Evolutionary conservation across 2,329 filamentous ascomycete species (phyloP), one percentile per base, ranked within the genome.

Genomic region (Alternaria brassicae): DNA sequence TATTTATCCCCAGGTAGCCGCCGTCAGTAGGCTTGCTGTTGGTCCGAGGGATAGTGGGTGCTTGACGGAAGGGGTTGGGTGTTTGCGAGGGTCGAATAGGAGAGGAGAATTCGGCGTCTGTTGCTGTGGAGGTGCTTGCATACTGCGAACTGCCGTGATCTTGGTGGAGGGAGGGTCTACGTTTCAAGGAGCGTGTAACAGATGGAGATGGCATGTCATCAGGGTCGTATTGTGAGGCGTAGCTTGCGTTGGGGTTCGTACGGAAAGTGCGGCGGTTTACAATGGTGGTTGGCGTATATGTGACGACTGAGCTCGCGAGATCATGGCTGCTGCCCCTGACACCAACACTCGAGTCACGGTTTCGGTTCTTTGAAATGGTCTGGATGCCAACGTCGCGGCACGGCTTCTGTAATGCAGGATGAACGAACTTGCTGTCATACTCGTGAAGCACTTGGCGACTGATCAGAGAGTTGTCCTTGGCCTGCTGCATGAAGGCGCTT

Each of bases 391-490:
- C 92, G 71, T 90, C 86, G 65, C 89, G 83, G 65, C 96, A 91
- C 5, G 91, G 83, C 7, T 90, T 91, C 68, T 96, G 91, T n/a
- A 96, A 86, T 10, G 89, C 86, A 2, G 95, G 95, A 72, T 96
- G 92, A 1, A 99, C 95, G 72, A 90, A 97, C 80, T 99, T 99
- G 68, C 88, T 91, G 74, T 98, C 92, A 74, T 99, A 99, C 79
- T 99, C 95, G 75, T 93, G 89, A 79, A 98, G 84, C 5, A 98
- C 94, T 78, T 98, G 91, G 69, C 90, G 92, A 68, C 96, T 92
- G 58, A 99, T 90, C 45, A 97, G 85, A 2, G 88, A 84, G 2
- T 87, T 87, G 77, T 99, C 95, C 74, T 93, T 96, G 61, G 87
- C 87, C 76, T 98, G 93, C 74, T 94, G 93, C 3, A 86, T 84